Conservation (phyloP, 495 filamentous ascomycete genomes). For the Astrothelium subdiscretum region DNA sequence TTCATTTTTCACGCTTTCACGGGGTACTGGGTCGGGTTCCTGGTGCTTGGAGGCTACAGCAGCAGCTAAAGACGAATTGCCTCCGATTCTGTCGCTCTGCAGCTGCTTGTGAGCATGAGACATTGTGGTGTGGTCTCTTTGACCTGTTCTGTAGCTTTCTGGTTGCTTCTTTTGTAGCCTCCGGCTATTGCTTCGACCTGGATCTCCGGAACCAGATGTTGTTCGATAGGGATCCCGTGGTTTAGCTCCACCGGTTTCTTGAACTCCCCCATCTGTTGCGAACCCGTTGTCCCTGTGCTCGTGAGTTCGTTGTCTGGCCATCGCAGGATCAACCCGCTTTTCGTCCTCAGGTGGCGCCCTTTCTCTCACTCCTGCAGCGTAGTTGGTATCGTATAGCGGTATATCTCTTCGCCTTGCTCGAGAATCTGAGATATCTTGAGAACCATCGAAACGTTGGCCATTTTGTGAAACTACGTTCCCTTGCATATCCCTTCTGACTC, state of each 20-base stretch:
- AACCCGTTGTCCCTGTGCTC: neutral
- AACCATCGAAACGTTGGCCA: neutral
- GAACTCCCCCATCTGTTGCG: neutral
- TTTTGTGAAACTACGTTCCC: neutral
- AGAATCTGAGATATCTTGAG: neutral
- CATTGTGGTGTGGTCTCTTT: constrained; percentile 13
- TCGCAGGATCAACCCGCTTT: constrained; percentile 5
- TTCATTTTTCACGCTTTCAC: constrained; percentile 9
- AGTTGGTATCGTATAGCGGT: neutral
- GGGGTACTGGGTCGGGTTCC: constrained; percentile 15
- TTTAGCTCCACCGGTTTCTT: neutral
- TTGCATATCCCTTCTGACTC: neutral
- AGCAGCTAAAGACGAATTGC: constrained; percentile 2
- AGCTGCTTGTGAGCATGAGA: constrained; percentile 16
- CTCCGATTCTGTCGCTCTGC: constrained; percentile 18
- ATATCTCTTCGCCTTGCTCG: neutral
- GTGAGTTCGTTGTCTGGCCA: constrained; percentile 6
- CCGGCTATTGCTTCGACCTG: constrained; percentile 13
- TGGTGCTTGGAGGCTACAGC: constrained; percentile 1
- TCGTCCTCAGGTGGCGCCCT: neutral
- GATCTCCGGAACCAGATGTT: neutral
- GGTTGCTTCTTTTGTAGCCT: constrained; percentile 17
- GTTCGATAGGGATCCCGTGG: neutral
- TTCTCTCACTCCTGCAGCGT: neutral
- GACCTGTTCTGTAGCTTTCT: constrained; percentile 7